Conservation (phyloP, 2,329 filamentous ascomycete genomes). For the Penicillium hordei region DNA sequence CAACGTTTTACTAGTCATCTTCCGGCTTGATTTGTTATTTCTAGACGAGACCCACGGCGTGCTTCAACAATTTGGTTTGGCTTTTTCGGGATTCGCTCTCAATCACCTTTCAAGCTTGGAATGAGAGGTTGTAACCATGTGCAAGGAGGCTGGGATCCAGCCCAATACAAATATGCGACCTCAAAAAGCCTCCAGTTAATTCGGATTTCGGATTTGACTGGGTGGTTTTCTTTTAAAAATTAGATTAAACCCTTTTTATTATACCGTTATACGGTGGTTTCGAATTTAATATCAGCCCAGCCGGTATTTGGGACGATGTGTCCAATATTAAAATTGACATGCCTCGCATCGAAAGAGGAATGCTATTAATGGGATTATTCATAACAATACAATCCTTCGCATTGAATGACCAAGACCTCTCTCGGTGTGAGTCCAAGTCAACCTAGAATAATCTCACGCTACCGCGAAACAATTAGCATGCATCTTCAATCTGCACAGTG, state of each 20-base stretch:
- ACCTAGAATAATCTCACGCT: neutral
- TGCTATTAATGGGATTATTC: neutral
- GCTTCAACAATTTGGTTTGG: neutral
- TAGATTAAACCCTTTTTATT: accelerated
- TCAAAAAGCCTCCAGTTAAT: neutral
- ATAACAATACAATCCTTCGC: neutral
- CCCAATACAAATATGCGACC: neutral
- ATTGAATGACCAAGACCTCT: neutral
- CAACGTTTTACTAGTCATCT: too few species aligned
- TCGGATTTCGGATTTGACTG: too few species aligned
- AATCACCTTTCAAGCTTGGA: neutral
- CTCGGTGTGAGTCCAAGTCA: neutral
- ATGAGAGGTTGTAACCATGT: neutral
- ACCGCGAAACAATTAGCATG: neutral
- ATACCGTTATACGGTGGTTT: neutral
- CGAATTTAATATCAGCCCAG: neutral
- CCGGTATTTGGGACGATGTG: neutral
- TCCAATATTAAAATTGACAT: neutral
- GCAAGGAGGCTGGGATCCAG: neutral
- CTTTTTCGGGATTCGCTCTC: neutral
- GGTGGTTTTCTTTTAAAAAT: neutral
- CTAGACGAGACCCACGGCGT: neutral
- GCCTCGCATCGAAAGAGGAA: neutral
- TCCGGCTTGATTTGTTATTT: neutral
- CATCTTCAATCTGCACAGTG: neutral